Base-by-base conservation (phyloP, 768 basidiomycete genomes). In the Galerina marginata region DNA sequence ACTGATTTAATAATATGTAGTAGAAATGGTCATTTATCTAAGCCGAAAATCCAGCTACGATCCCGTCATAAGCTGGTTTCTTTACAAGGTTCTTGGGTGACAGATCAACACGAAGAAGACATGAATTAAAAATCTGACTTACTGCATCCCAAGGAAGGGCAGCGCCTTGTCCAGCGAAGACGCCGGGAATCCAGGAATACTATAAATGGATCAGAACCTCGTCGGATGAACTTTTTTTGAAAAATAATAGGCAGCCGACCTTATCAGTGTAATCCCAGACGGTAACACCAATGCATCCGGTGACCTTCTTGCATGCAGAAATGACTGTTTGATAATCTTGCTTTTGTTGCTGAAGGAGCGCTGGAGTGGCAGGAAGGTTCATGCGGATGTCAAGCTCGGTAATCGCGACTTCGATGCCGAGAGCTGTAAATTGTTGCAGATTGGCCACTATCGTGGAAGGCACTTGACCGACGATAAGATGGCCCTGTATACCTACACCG, bases 351-450 rank as follows among this genome's bases (percentile, higher is more conserved):
- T 72, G 75, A 26, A 84, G 74, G 40, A 81, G 72, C 0, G 80
- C 81, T 7, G 71, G 62, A 2, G 84, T 85, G 9, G 75, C 77
- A 10, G 86, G 87, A 12, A 84, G 75, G 6, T 77, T 78, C 78
- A 87, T 86, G 53, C 87, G 79, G 66, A 85, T 85, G 65, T 90
- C 88, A 44, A 90, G 79, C 67, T 89, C 88, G 2, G 88, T 90
- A 63, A 89, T 82, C 7, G 87, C 87, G 23, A 89, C 83, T 65
- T 89, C 88, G 45, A 89, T 75, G 2, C 89, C 87, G n/a, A 88
- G 81, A 10, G 80, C 80, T 7, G 83, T 79, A 67, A 89, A 83
- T 53, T 80, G 75, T 60, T 80, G 67, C 54, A 88, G 72, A 60
- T 84, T 84, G 2, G 77, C 71, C 54, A 81, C 73, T 49, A 89